Evolutionary conservation across 352 stramenopile genomes (phyloP).

Genomic region (Phytopythium helicoides): DNA sequence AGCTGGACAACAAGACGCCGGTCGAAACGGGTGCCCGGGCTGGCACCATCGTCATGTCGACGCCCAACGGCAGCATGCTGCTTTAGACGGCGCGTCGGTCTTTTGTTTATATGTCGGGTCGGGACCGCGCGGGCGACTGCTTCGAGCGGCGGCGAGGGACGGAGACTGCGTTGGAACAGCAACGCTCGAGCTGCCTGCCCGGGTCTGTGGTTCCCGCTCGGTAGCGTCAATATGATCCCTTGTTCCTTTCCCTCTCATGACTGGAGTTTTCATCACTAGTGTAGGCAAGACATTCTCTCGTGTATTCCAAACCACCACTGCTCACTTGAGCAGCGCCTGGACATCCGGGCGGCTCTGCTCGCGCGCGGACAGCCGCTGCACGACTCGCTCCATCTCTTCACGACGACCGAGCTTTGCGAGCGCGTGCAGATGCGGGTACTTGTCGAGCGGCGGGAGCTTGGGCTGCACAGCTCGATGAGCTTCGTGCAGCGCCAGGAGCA

Average conservation of each 20-base stretch:
- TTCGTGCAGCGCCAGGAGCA: conserved; percentile 44
- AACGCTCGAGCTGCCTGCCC: too few species aligned
- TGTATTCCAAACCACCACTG: too few species aligned
- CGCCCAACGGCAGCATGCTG: conserved; percentile 38
- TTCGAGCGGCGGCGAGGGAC: conserved; percentile 6
- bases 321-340: conserved; percentile 31
- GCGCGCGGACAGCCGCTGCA: conserved; percentile 41
- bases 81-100: conserved; percentile 18
- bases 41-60: conserved; percentile 43
- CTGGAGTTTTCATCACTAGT: too few species aligned
- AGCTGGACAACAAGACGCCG: conserved; percentile 57
- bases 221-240: neutral
- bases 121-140: too few species aligned
- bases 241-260: neutral
- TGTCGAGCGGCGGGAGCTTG: conserved; percentile 31
- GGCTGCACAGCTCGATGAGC: conserved; percentile 28
- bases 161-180: conserved; percentile 5
- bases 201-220: too few species aligned
- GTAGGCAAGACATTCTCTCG: too few species aligned
- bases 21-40: conserved; percentile 14
- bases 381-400: conserved; percentile 44
- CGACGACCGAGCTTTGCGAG: conserved; percentile 39
- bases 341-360: conserved; percentile 52
- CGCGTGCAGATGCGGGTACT: conserved; percentile 39
- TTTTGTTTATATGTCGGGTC: conserved; percentile 1